Evolutionary conservation across 2,329 filamentous ascomycete species (phyloP).

Genomic region (Fusarium siculi): DNA sequence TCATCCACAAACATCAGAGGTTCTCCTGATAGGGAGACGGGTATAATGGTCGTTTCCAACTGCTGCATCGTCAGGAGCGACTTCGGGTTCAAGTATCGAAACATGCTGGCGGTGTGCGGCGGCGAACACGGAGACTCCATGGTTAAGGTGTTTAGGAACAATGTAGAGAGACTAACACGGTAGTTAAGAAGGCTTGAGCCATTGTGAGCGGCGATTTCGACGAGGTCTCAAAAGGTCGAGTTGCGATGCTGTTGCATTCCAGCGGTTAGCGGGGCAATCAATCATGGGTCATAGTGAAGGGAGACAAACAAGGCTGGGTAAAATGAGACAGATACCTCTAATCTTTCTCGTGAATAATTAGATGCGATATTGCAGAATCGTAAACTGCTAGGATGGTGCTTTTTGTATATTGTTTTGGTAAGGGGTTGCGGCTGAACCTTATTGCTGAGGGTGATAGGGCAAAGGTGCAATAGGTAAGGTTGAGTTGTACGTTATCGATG

Average conservation of each 20-base stretch:
- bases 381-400: conserved; percentile 16
- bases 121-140: conserved; percentile 6
- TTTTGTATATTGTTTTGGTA: conserved; percentile 15
- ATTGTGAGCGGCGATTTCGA: conserved; percentile 43
- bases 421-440: conserved; percentile 4
- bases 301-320: conserved; percentile 28
- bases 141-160: neutral
- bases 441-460: conserved; percentile 32
- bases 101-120: conserved; percentile 39
- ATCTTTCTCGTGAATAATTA: conserved; percentile 2
- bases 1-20: conserved; percentile 26
- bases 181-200: conserved; percentile 55
- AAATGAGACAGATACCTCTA: conserved; percentile 26
- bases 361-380: conserved; percentile 14
- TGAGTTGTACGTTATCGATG: conserved; percentile 18
- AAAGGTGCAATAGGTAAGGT: conserved; percentile 16
- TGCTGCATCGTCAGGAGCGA: conserved; percentile 47
- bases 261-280: conserved; percentile 55
- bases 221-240: conserved; percentile 22
- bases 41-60: conserved; percentile 47
- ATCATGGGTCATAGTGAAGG: conserved; percentile 12
- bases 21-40: conserved; percentile 40
- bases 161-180: conserved; percentile 51
- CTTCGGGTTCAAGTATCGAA: conserved; percentile 49
- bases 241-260: conserved; percentile 50